A percentile compares a stretch with the other conserved stretches of the same genome.
Evolutionary conservation across 805 yeast genomes (phyloP).

Genomic region (Grigorovia yakushimaensis): DNA sequence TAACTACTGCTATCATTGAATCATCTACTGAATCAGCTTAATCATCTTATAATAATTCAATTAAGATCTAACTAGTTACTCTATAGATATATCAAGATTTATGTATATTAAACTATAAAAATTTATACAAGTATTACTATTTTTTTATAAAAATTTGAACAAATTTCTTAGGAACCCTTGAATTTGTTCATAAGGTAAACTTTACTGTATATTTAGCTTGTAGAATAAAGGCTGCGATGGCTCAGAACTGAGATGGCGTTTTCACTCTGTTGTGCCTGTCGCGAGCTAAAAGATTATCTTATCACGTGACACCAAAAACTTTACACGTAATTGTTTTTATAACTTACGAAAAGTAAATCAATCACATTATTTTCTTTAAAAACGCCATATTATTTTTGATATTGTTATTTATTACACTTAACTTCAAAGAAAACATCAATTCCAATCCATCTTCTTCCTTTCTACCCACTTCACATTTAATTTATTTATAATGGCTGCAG

Average conservation of each 20-base stretch:
- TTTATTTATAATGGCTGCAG: conserved; percentile 3
- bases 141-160: no score
- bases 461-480: not conserved
- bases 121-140: no score
- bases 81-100: no score
- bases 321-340: not conserved
- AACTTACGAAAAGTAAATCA: not conserved
- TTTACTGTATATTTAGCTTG: no score
- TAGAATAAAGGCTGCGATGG: no score
- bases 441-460: not conserved
- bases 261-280: no score
- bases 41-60: not conserved
- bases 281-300: not conserved
- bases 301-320: not conserved
- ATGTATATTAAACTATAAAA: no score
- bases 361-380: not conserved
- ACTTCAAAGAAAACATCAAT: not conserved
- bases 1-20: conserved; percentile 1
- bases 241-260: no score
- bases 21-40: not conserved
- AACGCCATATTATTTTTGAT: not conserved
- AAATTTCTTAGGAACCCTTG: no score
- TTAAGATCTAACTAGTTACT: no score
- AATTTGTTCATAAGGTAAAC: no score
- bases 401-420: not conserved